These are phyloP conservation scores for Acer yangbiense DNA, from an alignment of 345 rosid species.

Conservation along the genomic window DNA sequence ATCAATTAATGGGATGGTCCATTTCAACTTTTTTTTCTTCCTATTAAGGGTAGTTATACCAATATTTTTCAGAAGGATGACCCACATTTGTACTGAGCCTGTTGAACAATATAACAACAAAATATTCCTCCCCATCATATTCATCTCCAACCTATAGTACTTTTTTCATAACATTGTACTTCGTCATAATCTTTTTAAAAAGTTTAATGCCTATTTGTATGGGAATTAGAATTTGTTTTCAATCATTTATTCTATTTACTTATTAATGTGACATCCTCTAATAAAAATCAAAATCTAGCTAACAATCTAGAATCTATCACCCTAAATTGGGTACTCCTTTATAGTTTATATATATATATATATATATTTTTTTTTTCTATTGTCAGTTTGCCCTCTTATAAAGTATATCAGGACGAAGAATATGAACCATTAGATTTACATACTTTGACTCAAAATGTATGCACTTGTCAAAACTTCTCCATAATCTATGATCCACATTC, in stretches of 20 bases:
- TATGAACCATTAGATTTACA: too few species aligned
- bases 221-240: constrained; percentile 14
- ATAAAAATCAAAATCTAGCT: not conserved
- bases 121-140: not conserved
- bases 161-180: not conserved
- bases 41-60: not conserved
- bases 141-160: not conserved
- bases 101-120: not conserved
- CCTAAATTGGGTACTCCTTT: too few species aligned
- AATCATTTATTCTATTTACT: constrained; percentile 5
- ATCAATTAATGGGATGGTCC: not conserved
- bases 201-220: not conserved
- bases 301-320: constrained; percentile 1
- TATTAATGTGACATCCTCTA: not conserved
- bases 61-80: not conserved
- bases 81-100: not conserved
- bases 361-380: too few species aligned
- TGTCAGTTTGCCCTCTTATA: too few species aligned
- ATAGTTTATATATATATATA: too few species aligned
- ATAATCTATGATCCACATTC: too few species aligned
- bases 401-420: too few species aligned
- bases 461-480: too few species aligned
- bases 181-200: not conserved
- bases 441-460: too few species aligned
- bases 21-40: not conserved